These are phyloP conservation scores for Venturia aucupariae DNA, from an alignment of 2,329 filamentous ascomycete genomes.

Conservation along the genomic window DNA sequence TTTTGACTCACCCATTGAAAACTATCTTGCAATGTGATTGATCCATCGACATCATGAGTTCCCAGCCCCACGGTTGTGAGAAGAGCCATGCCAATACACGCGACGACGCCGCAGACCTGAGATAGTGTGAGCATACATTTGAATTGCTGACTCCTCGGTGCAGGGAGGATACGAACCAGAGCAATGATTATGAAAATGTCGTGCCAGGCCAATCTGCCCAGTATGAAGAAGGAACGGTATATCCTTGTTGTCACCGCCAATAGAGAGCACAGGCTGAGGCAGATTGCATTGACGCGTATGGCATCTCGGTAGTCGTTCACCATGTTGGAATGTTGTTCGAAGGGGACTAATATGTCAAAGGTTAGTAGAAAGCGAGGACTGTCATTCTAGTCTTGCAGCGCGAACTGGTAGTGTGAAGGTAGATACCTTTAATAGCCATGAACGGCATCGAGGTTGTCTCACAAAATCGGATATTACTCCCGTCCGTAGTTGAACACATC, in stretches of 20 bases:
- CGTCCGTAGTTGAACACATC: not conserved
- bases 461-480: not conserved
- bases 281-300: not conserved
- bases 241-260: not conserved
- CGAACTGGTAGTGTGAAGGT: not conserved
- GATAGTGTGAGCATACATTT: not conserved
- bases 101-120: not conserved
- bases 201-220: not conserved
- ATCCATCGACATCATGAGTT: not conserved
- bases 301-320: not conserved
- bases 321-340: not conserved
- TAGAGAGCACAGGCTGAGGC: not conserved
- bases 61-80: not conserved
- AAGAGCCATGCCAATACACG: not conserved
- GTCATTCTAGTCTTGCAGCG: not conserved
- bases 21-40: not conserved
- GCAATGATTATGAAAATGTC: not conserved
- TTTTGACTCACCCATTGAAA: not conserved
- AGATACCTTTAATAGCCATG: not conserved
- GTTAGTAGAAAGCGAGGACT: not conserved
- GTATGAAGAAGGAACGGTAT: not conserved
- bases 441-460: not conserved
- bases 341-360: not conserved
- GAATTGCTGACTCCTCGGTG: not conserved
- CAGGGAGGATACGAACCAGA: not conserved